Conservation (phyloP, 208 protist species). For the Acanthamoeba sp. region DNA sequence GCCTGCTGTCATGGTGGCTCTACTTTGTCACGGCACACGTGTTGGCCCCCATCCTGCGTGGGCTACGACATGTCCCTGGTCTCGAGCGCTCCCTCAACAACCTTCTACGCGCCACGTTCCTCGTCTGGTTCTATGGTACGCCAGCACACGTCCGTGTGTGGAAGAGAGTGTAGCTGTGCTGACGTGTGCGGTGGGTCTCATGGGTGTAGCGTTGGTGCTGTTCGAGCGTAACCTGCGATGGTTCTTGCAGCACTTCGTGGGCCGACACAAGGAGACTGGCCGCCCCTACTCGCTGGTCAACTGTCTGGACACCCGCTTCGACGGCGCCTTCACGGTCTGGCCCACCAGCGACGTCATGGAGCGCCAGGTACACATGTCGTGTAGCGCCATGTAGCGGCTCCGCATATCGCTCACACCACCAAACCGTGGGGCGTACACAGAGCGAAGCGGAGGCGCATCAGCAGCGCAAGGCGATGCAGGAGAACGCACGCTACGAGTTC, state of each 20-base stretch:
- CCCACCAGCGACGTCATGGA: conserved; percentile 9
- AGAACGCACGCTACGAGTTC: conserved; percentile 32
- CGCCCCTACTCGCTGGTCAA: conserved; percentile 53
- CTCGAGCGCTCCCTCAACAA: conserved; percentile 50
- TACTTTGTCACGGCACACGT: conserved; percentile 19
- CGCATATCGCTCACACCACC: too few species aligned
- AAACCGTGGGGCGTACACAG: not conserved
- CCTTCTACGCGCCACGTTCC: not conserved
- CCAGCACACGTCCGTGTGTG: not conserved
- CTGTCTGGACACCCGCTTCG: conserved; percentile 34
- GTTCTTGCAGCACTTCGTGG: conserved; percentile 49
- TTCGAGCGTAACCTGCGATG: conserved; percentile 27
- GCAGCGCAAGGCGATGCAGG: conserved; percentile 7
- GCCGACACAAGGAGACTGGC: not conserved
- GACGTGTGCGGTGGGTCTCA: not conserved
- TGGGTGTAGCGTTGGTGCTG: conserved; percentile 2
- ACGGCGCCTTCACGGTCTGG: conserved; percentile 10
- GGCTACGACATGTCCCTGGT: not conserved
- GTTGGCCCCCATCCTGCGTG: conserved; percentile 8
- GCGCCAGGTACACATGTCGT: not conserved
- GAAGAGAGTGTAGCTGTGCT: not conserved
- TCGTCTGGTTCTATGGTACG: conserved; percentile 39
- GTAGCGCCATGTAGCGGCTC: too few species aligned
- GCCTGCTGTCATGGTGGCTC: conserved; percentile 35
- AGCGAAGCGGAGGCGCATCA: not conserved